Evolutionary conservation across 805 yeast genomes (phyloP), one percentile per base, ranked within the genome.

Genomic region (Yarrowia sp.): DNA sequence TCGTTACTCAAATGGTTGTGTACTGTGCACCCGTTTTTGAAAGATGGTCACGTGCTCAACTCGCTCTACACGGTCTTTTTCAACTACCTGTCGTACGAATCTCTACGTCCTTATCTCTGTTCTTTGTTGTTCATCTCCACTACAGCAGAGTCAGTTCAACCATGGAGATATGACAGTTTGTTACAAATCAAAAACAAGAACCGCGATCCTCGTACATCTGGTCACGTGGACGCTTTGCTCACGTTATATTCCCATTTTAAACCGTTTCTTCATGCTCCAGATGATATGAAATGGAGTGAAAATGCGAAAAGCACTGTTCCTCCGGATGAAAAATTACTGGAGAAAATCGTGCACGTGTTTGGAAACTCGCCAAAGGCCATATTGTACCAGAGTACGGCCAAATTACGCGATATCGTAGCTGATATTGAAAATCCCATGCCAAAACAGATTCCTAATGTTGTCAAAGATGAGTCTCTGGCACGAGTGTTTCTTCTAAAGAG

Each of bases 61-160:
- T 32, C 48, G 41, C 63, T 57, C 28, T 57, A 57, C 50, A 42
- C 63, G 33, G 63, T 57, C 50, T 32, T 57, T 7, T 57, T 57
- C 41, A 32, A 42, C 48, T 57, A 42, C 31, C 50, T 57, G 14
- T 42, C 18, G 50, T 57, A 57, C 63, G 63, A 57, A 32, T 32
- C 63, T 3, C 33, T 57, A 5, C 39, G 63, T 4, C 63, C 63
- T 4, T 57, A 42, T 10, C 18, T 57, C 3, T 57, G 63, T 14
- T 42, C 48, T 6, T 14, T 57, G 50, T 33, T 57, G 17, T 57
- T 57, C 31, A 14, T 42, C 17, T 31, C 41, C 42, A 57, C 63
- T 18, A 57, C 63, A 5, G 15, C 32, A 3, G 48, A 31, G 17
- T 15, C 63, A 3, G 63, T 57, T 6, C 48, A 42, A 9, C 41